Evolutionary conservation across 140 eudicot species (phyloP).

Genomic region (Bidens hawaiensis): DNA sequence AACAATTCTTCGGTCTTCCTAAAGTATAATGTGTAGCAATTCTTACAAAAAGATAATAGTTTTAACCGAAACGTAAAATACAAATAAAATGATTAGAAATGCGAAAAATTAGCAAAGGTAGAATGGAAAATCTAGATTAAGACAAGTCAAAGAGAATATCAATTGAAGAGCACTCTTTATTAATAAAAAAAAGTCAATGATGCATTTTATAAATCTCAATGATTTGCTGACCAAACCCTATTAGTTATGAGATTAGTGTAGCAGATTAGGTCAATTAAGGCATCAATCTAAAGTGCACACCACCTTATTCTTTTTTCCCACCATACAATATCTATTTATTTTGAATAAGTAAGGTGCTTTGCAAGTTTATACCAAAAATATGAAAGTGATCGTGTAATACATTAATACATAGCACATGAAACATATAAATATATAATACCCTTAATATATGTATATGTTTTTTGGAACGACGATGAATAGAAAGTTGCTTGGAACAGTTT

Average conservation of each 20-base stretch:
- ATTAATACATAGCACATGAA: neutral
- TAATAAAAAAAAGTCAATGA: conserved; percentile 16
- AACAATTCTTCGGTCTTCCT: neutral
- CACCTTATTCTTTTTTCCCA: conserved; percentile 13
- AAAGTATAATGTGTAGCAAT: too few species aligned
- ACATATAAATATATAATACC: too few species aligned
- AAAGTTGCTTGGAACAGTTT: too few species aligned
- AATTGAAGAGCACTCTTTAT: conserved; percentile 24
- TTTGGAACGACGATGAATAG: too few species aligned
- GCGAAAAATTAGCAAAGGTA: neutral
- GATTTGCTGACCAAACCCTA: conserved; percentile 27
- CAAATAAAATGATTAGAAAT: neutral
- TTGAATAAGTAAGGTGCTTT: neutral
- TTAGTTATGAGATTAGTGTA: conserved; percentile 30
- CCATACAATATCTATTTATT: conserved; percentile 9
- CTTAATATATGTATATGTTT: too few species aligned
- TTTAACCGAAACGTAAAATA: neutral
- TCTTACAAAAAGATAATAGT: neutral
- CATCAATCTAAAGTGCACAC: conserved; percentile 32
- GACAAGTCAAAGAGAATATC: conserved; percentile 22
- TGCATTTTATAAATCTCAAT: conserved; percentile 23
- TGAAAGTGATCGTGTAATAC: too few species aligned
- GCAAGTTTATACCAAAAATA: neutral
- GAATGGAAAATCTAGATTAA: conserved; percentile 14
- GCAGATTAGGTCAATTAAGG: conserved; percentile 37